Percentiles rank a stretch among this genome's conserved stretches.
Conservation (phyloP, 352 stramenopile species). For the Pythium plurisporium region DNA sequence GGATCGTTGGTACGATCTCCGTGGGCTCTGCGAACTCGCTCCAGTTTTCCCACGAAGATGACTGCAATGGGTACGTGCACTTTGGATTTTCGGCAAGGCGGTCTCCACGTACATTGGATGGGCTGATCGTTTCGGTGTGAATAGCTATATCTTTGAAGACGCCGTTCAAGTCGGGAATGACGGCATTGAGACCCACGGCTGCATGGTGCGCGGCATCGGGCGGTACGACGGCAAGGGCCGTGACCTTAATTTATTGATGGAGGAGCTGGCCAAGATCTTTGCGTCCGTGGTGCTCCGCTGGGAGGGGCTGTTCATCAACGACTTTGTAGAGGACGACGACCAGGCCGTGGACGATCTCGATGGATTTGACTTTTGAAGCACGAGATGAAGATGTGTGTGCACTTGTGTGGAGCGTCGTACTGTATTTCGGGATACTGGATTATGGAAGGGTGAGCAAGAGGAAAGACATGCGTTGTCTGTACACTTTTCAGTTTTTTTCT, state of each 20-base stretch:
- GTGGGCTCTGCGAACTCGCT: conserved; percentile 37
- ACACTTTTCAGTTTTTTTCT: background rate
- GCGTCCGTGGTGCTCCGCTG: conserved; percentile 66
- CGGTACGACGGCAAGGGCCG: conserved; percentile 50
- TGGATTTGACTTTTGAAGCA: conserved; percentile 16
- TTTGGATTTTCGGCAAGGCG: background rate
- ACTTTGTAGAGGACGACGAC: conserved; percentile 38
- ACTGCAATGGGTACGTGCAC: conserved; percentile 46
- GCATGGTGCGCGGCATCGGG: conserved; percentile 45
- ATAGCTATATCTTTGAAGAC: conserved; percentile 54
- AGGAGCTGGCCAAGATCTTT: conserved; percentile 57
- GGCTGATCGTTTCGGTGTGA: too few species aligned
- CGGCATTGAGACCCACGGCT: conserved; percentile 39
- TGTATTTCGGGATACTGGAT: background rate
- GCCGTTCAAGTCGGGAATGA: conserved; percentile 29
- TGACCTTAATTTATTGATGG: conserved; percentile 38
- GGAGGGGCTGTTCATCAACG: conserved; percentile 69
- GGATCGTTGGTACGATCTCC: conserved; percentile 46
- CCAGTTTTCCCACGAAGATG: conserved; percentile 45
- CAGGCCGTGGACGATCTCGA: conserved; percentile 12
- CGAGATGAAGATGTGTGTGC: background rate
- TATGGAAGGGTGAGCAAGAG: background rate
- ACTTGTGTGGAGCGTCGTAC: conserved; percentile 4
- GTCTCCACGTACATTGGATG: too few species aligned
- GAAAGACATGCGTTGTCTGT: background rate